Evolutionary conservation across 164 flowering plant species (phyloP), one percentile per base, ranked within the genome.

Genomic region (Malania oleifera): DNA sequence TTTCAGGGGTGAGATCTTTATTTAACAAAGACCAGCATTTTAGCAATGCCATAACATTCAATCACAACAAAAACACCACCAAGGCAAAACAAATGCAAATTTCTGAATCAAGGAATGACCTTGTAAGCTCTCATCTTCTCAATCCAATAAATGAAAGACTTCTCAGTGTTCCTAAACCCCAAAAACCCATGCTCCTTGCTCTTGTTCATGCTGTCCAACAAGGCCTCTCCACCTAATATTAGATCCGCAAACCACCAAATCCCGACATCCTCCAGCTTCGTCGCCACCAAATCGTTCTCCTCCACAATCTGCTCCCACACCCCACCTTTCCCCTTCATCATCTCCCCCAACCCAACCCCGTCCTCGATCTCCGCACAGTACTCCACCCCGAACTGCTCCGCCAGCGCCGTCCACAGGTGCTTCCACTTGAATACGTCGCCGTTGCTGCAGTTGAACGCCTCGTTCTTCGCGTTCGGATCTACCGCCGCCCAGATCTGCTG

Each of bases 401-500:
- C 96, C 71, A 89, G 51, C 31, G 77, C 73, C 67, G 61, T 73
- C 95, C 96, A 89, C 58, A 89, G 52, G 17, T 86, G 91, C 82
- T 86, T 86, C 93, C 91, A 86, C 75, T 70, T 84, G 70, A 81
- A 89, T 48, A 86, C 82, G 54, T 86, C 96, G 7, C 91, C 96
- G 34, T 89, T 89, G 67, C 62, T 71, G 50, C 82, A 77, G 48
- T 86, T 86, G 53, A 89, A 89, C 1, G 93, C 93, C 54, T 89
- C 91, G 44, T 84, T 83, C 71, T 78, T 78, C 0, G 91, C 91
- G 46, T 77, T 60, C 3, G 84, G 86, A 51, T 86, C 91, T 29
- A 86, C 96, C 6, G 90, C 72, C 3, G 91, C 87, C 96, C 96
- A 89, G 2, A 89, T 86, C 28, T 86, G 87, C 26, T 89, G 96